phyloP scores from a whole-genome alignment of 768 basidiomycete genomes.

The Hysterangium stoloniferum region DNA sequence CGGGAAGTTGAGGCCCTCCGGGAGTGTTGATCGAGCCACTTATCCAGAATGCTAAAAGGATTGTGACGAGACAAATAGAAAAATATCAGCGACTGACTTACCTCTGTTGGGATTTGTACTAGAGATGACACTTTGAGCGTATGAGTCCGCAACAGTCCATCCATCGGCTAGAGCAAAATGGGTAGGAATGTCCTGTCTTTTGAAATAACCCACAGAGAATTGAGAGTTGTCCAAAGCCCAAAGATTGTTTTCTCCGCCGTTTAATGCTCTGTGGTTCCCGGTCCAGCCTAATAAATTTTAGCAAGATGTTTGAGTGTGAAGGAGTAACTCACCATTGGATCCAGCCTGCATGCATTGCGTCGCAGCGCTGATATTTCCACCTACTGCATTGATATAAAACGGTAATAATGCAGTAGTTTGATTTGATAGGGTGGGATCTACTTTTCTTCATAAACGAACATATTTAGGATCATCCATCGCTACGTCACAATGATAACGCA shows the following conservation, averaged over 20 bases:
- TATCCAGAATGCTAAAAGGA: conserved; percentile 10
- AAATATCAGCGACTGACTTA: neutral
- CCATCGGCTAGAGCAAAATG: conserved; percentile 14
- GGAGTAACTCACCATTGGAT: conserved; percentile 6
- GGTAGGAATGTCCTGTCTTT: conserved; percentile 13
- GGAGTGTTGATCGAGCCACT: conserved; percentile 14
- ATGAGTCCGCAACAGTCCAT: conserved; percentile 16
- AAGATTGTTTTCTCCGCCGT: conserved; percentile 12
- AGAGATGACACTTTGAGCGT: conserved; percentile 12
- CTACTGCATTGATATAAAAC: conserved; percentile 13
- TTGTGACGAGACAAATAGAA: neutral
- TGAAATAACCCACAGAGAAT: conserved; percentile 11
- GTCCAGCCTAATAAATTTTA: neutral
- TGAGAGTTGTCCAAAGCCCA: conserved; percentile 14
- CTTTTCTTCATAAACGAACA: neutral
- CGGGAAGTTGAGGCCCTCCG: conserved; percentile 10
- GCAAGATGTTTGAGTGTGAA: neutral
- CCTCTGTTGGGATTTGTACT: conserved; percentile 9
- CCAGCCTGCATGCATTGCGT: conserved; percentile 15
- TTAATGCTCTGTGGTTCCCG: conserved; percentile 11
- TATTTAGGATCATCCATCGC: neutral
- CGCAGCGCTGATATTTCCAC: conserved; percentile 6
- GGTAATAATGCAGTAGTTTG: conserved; percentile 8
- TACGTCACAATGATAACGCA: neutral
- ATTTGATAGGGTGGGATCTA: conserved; percentile 3